Percentiles rank a stretch among this genome's conserved stretches.
Evolutionary conservation across 352 stramenopile species (phyloP).

Genomic region (Globisporangium acanthophoron): DNA sequence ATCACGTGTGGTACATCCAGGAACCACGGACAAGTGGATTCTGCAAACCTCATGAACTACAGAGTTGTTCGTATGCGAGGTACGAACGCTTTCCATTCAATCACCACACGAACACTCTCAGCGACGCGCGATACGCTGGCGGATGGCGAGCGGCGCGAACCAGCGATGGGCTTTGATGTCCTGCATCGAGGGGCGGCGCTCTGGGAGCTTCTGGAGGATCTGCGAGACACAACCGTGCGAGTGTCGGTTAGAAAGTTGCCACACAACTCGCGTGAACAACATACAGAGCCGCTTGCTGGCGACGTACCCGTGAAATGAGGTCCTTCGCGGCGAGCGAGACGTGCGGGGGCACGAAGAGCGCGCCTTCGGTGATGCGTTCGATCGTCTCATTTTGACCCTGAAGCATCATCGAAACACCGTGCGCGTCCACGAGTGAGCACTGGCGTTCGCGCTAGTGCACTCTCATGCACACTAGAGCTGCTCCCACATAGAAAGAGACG

Average conservation of each 20-base stretch:
- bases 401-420: background rate
- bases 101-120: constrained; percentile 3
- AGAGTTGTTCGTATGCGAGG: no score
- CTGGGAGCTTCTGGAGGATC: constrained; percentile 72
- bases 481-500: no score
- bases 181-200: constrained; percentile 49
- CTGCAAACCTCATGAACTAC: no score
- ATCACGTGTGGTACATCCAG: no score
- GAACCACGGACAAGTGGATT: no score
- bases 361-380: constrained; percentile 89
- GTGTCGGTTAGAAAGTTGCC: background rate
- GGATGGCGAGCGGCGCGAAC: constrained; percentile 54
- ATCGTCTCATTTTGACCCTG: constrained; percentile 95
- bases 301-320: constrained; percentile 53
- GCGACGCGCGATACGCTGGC: constrained; percentile 36
- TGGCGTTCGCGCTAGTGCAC: background rate
- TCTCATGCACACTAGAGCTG: background rate
- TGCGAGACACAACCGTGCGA: constrained; percentile 10
- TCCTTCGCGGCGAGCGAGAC: constrained; percentile 71
- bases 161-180: constrained; percentile 76
- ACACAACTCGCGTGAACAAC: background rate
- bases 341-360: constrained; percentile 54
- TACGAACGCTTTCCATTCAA: constrained; percentile 8
- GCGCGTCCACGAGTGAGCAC: background rate
- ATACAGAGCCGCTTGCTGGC: background rate